Evolutionary conservation across 148 eudicot genomes (phyloP).

Genomic region (Chenopodium album): DNA sequence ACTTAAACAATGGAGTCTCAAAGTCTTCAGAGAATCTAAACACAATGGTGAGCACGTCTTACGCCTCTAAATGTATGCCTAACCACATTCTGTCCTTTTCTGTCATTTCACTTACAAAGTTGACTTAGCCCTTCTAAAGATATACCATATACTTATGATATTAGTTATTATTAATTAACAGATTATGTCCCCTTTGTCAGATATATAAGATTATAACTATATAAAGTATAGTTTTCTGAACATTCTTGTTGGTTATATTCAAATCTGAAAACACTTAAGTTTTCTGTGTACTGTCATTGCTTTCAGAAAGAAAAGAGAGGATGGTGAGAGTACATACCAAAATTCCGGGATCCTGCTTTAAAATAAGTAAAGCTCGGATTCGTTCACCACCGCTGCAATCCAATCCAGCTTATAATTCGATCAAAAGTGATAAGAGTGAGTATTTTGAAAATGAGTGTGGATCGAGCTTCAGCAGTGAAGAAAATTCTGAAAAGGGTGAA

Average conservation of each 20-base stretch:
- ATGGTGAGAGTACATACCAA: constrained; percentile 28
- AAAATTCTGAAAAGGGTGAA: constrained; percentile 24
- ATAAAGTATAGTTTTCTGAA: constrained; percentile 3
- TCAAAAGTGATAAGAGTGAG: constrained; percentile 36
- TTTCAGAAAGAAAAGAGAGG: not conserved
- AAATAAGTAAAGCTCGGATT: constrained; percentile 33
- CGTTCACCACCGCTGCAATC: constrained; percentile 44
- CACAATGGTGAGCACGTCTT: constrained; percentile 16
- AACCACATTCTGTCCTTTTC: constrained; percentile 5
- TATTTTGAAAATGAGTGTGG: constrained; percentile 37
- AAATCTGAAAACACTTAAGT: not conserved
- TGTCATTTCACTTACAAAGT: not conserved
- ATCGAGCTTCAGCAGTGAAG: constrained; percentile 32
- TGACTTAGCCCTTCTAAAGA: not conserved
- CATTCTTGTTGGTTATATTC: not conserved
- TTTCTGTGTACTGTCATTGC: not conserved
- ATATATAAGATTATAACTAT: constrained; percentile 23
- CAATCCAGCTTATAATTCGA: constrained; percentile 48
- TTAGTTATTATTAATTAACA: not conserved
- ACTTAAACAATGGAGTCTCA: not conserved
- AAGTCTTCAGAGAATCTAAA: not conserved
- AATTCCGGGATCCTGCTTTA: constrained; percentile 42
- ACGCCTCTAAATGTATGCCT: not conserved
- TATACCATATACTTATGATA: not conserved
- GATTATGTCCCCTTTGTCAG: constrained; percentile 1